Base-by-base conservation (phyloP, 2,329 filamentous ascomycete species). In the Curvularia eragrostidis region DNA sequence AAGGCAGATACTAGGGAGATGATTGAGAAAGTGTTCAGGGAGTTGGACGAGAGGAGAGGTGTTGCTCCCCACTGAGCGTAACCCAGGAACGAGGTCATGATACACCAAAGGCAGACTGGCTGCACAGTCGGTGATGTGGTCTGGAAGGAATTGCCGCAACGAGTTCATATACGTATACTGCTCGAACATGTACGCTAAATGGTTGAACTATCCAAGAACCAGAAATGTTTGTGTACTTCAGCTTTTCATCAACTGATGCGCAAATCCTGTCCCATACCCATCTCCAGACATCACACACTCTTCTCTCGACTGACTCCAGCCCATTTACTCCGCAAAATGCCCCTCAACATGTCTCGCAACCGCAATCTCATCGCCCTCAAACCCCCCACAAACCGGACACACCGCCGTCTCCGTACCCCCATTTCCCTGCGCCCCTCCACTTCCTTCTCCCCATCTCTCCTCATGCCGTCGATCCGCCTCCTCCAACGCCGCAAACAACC, bases 341-440 rank as follows among this genome's bases (percentile, higher is more conserved):
- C 67, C 72, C 24, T 85, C 84, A 57, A 91, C 87, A 67, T 91
- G 89, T 73, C 88, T 82, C 9, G 85, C 84, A 9, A 91, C 87
- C 8, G 89, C 89, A 0, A 79, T 78, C 66, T 89, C 88, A 63
- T 91, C 89, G 1, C 89, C 89, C 63, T 88, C 82, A 71, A 91
- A 91, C 0, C 69, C 75, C 3, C 81, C 81, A 69, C 89, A 91
- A 1, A 91, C 85, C 0, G 89, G 89, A 70, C 89, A 91, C 5
- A 53, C 73, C 47, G 67, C 77, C 26, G 61, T 70, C 34, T 54
- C 75, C 65, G 38, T 72, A 66, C 51, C 54, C n/a, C 26, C 51
- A 6, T 23, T 18, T 5, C 57, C 53, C 24, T 19, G 30, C 41
- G 48, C n/a, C n/a, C n/a, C n/a, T n/a, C n/a, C n/a, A n/a, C n/a